Conservation (phyloP, 306 rosid species). For the Alnus rubra region DNA sequence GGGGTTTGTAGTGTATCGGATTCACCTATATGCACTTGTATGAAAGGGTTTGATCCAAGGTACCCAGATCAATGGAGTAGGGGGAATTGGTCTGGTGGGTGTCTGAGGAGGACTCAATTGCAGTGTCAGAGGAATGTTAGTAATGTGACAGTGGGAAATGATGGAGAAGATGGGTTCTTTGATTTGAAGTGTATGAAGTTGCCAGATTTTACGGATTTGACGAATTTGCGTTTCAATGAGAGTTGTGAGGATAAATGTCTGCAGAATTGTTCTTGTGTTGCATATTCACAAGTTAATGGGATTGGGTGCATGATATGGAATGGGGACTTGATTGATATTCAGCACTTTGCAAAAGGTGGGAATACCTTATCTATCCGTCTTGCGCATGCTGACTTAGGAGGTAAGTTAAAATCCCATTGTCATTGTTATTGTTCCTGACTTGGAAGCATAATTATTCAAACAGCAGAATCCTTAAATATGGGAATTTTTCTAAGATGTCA, state of each 20-base stretch:
- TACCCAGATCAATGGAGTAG: constrained; percentile 38
- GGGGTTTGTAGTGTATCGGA: not conserved
- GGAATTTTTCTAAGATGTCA: no score
- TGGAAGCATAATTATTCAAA: no score
- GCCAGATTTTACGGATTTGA: constrained; percentile 65
- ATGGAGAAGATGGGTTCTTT: constrained; percentile 59
- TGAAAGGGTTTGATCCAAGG: constrained; percentile 52
- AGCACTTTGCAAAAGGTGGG: constrained; percentile 3
- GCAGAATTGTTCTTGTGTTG: constrained; percentile 49
- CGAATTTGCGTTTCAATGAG: not conserved
- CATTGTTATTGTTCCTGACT: no score
- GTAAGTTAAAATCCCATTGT: no score
- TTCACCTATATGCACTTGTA: constrained; percentile 48
- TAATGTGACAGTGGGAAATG: constrained; percentile 10
- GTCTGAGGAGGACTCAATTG: constrained; percentile 49
- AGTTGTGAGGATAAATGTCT: constrained; percentile 48
- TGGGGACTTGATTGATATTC: constrained; percentile 49
- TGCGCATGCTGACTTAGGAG: no score
- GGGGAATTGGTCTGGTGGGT: constrained; percentile 58
- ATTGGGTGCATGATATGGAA: constrained; percentile 79
- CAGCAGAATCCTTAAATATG: no score
- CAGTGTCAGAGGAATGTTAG: constrained; percentile 37
- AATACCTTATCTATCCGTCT: no score
- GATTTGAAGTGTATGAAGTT: constrained; percentile 36
- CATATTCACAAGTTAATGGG: constrained; percentile 54